A percentile compares a stretch with the other conserved stretches of the same genome.
These are phyloP conservation scores for Solanum tarijense DNA, from an alignment of 257 asterid species.

Conservation along the genomic window DNA sequence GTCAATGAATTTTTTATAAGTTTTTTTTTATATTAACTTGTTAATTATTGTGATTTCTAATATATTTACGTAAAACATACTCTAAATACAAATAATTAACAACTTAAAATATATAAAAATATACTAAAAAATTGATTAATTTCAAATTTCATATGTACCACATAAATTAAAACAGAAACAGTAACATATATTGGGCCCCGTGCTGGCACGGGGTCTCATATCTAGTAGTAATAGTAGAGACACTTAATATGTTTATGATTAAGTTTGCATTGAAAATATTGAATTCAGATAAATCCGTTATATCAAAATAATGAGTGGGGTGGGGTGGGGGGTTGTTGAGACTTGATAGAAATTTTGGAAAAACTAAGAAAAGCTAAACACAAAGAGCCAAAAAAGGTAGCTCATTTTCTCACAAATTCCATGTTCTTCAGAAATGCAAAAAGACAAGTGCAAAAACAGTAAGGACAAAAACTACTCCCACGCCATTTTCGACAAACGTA, in stretches of 20 bases:
- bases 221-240: neutral
- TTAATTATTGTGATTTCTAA: no score
- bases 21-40: no score
- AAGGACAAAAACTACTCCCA: slow-evolving; percentile 34
- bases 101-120: no score
- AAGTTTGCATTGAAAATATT: neutral
- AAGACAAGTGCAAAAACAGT: slow-evolving; percentile 29
- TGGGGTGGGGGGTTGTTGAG: neutral
- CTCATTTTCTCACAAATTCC: slow-evolving; percentile 79
- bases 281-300: neutral
- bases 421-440: slow-evolving; percentile 38
- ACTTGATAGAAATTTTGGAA: neutral
- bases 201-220: no score
- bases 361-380: slow-evolving; percentile 5
- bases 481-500: slow-evolving; percentile 46
- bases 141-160: no score
- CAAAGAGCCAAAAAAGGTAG: neutral
- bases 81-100: no score
- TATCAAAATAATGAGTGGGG: neutral
- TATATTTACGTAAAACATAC: no score
- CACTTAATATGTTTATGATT: neutral
- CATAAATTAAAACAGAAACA: no score
- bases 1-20: no score
- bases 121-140: no score
- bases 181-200: no score